Conservation (phyloP, 305 asterid genomes). For the Solanum hybrid region DNA sequence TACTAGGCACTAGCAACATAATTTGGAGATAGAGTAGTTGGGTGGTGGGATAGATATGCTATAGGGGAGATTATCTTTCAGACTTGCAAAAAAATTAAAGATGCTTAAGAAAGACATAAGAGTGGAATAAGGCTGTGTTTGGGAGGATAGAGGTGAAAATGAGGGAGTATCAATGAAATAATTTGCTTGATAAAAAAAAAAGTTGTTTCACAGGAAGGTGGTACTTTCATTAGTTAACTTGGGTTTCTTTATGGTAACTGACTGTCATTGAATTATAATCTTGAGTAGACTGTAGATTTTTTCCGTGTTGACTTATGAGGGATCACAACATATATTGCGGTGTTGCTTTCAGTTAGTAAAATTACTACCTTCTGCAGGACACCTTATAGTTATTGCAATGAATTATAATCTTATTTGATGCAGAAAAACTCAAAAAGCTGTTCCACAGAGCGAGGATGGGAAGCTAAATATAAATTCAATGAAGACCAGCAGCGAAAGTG, state of each 20-base stretch:
- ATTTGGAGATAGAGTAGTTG: background rate
- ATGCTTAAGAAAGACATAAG: background rate
- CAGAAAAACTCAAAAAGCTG: constrained; percentile 46
- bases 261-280: background rate
- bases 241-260: background rate
- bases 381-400: background rate
- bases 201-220: background rate
- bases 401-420: constrained; percentile 3
- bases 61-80: background rate
- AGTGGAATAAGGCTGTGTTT: background rate
- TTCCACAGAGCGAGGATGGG: constrained; percentile 12
- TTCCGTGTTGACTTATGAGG: background rate
- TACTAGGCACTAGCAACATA: background rate
- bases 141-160: background rate
- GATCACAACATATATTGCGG: background rate
- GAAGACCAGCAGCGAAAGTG: constrained; percentile 9
- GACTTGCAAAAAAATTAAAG: background rate
- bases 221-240: background rate
- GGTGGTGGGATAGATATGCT: background rate
- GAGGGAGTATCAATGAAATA: background rate
- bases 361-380: background rate
- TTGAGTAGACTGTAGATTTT: background rate
- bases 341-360: background rate
- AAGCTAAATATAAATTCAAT: constrained; percentile 17
- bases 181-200: background rate